Conservation (phyloP, 177 flowering plant species). For the Vitis hybrid region DNA sequence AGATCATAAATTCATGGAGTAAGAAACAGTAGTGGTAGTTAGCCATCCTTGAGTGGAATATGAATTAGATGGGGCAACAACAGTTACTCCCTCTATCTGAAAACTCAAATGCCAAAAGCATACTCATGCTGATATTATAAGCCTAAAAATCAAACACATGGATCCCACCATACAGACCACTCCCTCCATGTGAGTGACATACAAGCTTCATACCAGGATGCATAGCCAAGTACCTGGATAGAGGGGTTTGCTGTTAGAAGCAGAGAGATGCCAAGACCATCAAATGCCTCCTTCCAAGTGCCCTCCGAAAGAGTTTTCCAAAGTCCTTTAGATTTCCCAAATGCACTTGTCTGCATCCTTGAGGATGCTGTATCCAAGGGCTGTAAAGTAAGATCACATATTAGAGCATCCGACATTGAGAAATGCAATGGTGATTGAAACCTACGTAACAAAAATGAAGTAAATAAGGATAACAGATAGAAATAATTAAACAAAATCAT, state of each 20-base stretch:
- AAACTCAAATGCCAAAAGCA: neutral
- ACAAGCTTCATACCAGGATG: neutral
- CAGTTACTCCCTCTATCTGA: neutral
- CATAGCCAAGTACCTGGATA: conserved; percentile 60
- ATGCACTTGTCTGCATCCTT: conserved; percentile 89
- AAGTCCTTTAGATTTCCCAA: conserved; percentile 89
- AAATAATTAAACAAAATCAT: no score
- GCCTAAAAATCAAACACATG: neutral
- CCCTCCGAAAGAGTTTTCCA: conserved; percentile 73
- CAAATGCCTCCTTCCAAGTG: conserved; percentile 73
- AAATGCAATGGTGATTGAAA: neutral
- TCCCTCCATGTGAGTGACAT: neutral
- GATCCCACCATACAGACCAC: neutral
- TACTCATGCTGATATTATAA: neutral
- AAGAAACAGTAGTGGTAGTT: neutral
- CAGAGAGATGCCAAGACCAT: conserved; percentile 87
- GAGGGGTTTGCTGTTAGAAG: conserved; percentile 87
- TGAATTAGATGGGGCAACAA: neutral
- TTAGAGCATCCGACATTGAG: conserved; percentile 1
- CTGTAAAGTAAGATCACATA: conserved; percentile 29
- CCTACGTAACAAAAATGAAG: neutral
- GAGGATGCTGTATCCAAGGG: conserved; percentile 91
- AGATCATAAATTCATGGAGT: neutral
- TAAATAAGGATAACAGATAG: neutral
- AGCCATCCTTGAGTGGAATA: neutral